Evolutionary conservation across 352 stramenopile genomes (phyloP).

Genomic region (Pythium utonaiense): DNA sequence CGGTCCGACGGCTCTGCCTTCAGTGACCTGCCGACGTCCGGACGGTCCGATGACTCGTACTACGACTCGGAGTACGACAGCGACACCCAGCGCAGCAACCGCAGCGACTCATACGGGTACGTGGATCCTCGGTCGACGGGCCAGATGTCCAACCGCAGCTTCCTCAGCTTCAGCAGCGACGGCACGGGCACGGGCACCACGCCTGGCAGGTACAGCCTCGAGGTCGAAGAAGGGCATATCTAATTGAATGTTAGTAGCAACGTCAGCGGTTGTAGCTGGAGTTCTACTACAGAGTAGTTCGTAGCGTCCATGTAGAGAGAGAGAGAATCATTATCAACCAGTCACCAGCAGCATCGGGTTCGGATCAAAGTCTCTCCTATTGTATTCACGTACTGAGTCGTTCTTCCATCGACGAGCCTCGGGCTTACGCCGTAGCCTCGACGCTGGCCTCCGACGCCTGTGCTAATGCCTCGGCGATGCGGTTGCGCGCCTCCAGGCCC

Average conservation of each 20-base stretch:
- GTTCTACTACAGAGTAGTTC: no score
- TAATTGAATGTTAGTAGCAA: constrained; percentile 8
- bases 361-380: not conserved
- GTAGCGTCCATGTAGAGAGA: no score
- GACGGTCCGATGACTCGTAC: constrained; percentile 7
- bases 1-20: no score
- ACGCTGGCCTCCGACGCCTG: constrained; percentile 21
- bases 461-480: constrained; percentile 48
- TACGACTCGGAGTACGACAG: constrained; percentile 8
- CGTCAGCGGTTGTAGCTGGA: constrained; percentile 1
- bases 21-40: constrained; percentile 9
- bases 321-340: no score
- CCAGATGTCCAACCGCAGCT: constrained; percentile 4
- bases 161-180: constrained; percentile 14
- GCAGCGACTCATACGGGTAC: constrained; percentile 16
- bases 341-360: no score
- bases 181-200: not conserved
- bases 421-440: constrained; percentile 14
- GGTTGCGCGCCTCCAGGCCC: constrained; percentile 52
- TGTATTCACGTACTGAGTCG: not conserved
- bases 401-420: no score
- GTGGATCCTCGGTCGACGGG: constrained; percentile 2
- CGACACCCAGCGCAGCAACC: not conserved
- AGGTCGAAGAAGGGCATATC: constrained; percentile 20
- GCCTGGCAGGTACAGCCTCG: not conserved